A percentile compares a stretch with the other conserved stretches of the same genome.
phyloP scores from a whole-genome alignment of 164 flowering plant genomes.

The Macadamia integrifolia region DNA sequence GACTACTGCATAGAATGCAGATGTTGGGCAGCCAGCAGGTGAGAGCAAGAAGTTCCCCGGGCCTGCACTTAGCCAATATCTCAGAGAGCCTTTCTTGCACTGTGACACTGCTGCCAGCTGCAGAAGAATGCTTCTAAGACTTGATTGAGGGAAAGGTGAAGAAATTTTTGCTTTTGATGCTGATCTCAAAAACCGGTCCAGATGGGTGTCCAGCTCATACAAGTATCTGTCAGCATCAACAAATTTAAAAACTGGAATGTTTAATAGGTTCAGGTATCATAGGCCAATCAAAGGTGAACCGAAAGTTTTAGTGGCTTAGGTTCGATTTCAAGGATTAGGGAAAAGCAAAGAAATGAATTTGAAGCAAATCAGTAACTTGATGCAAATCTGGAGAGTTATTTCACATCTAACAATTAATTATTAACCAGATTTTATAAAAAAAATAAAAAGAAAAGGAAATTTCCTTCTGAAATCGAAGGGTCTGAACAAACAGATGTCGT shows the following conservation, averaged over 20 bases:
- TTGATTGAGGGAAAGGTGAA: constrained; percentile 53
- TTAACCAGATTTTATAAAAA: no score
- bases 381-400: background rate
- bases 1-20: constrained; percentile 87
- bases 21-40: constrained; percentile 55
- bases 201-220: constrained; percentile 74
- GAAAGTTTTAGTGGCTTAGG: background rate
- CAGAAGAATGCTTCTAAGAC: constrained; percentile 65
- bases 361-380: background rate
- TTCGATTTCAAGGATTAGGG: background rate
- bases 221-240: constrained; percentile 36
- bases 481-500: no score
- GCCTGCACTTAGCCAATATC: constrained; percentile 88
- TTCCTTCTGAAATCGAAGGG: no score
- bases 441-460: no score
- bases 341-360: background rate
- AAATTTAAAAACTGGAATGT: background rate
- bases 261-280: background rate
- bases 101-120: constrained; percentile 60
- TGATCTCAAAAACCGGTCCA: constrained; percentile 70
- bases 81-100: constrained; percentile 63
- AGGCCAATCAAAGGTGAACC: background rate
- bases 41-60: constrained; percentile 86
- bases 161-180: constrained; percentile 64
- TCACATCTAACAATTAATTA: no score